A percentile compares a stretch with the other conserved stretches of the same genome.
Conservation (phyloP, 352 stramenopile species). For the Lagenidium sp. region DNA sequence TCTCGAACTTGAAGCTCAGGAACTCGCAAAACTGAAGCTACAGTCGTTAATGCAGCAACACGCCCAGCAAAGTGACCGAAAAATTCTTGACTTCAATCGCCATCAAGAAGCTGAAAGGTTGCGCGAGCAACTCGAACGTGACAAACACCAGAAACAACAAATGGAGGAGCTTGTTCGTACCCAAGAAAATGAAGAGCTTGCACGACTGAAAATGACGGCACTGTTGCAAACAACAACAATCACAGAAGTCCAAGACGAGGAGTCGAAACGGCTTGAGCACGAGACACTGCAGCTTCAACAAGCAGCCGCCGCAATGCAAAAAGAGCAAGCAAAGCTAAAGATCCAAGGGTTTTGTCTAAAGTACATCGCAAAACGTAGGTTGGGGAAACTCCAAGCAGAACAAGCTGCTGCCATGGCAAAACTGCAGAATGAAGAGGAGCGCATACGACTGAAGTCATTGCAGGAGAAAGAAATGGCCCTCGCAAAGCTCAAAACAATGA, state of each 20-base stretch:
- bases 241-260: conserved; percentile 18
- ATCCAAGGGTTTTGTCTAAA: conserved; percentile 57
- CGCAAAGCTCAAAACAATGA: conserved; percentile 47
- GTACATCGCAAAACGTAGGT: conserved; percentile 25
- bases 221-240: conserved; percentile 24
- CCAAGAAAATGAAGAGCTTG: conserved; percentile 56
- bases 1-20: conserved; percentile 37
- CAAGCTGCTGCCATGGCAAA: conserved; percentile 40
- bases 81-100: conserved; percentile 23
- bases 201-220: conserved; percentile 35
- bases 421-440: conserved; percentile 51
- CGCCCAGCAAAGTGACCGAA: conserved; percentile 22
- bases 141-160: conserved; percentile 30
- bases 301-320: conserved; percentile 28
- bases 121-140: conserved; percentile 28
- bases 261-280: conserved; percentile 20
- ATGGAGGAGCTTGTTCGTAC: conserved; percentile 35
- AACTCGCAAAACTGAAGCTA: conserved; percentile 37
- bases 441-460: conserved; percentile 35
- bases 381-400: conserved; percentile 34
- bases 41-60: conserved; percentile 55
- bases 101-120: conserved; percentile 25
- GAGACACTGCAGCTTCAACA: conserved; percentile 32
- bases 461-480: conserved; percentile 66
- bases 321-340: conserved; percentile 48